These are phyloP conservation scores for Citrus reticulata DNA, from an alignment of 345 rosid species.

Conservation along the genomic window DNA sequence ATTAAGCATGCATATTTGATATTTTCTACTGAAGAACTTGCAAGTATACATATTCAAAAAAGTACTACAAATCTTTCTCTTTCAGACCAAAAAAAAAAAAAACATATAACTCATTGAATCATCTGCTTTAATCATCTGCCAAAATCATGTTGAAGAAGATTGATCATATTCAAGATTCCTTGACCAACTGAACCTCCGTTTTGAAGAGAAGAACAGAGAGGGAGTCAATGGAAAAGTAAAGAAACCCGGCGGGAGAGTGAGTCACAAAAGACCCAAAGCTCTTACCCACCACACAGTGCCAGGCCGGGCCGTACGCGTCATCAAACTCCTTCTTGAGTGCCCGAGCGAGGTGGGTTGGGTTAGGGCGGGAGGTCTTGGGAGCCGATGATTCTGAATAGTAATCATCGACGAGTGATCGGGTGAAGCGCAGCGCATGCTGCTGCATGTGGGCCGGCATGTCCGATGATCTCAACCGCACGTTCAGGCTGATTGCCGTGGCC, in stretches of 20 bases:
- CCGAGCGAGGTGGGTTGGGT: constrained; percentile 36
- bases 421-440: constrained; percentile 32
- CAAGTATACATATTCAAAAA: no score
- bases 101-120: no score
- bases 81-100: no score
- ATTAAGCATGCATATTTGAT: no score
- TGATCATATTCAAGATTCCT: background rate
- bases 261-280: constrained; percentile 45
- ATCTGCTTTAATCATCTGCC: no score
- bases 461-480: constrained; percentile 35
- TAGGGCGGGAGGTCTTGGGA: constrained; percentile 17
- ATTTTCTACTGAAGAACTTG: no score
- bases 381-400: background rate
- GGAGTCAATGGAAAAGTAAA: constrained; percentile 35
- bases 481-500: constrained; percentile 32
- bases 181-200: constrained; percentile 34
- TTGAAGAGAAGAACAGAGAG: constrained; percentile 36
- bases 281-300: constrained; percentile 52
- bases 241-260: constrained; percentile 37
- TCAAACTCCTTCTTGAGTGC: constrained; percentile 48
- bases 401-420: constrained; percentile 28
- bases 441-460: constrained; percentile 42
- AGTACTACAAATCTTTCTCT: no score
- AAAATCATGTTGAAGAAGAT: no score
- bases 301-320: constrained; percentile 35